These are phyloP conservation scores for Magnusiomyces fungicola DNA, from an alignment of 1,139 yeast species.

Conservation along the genomic window DNA sequence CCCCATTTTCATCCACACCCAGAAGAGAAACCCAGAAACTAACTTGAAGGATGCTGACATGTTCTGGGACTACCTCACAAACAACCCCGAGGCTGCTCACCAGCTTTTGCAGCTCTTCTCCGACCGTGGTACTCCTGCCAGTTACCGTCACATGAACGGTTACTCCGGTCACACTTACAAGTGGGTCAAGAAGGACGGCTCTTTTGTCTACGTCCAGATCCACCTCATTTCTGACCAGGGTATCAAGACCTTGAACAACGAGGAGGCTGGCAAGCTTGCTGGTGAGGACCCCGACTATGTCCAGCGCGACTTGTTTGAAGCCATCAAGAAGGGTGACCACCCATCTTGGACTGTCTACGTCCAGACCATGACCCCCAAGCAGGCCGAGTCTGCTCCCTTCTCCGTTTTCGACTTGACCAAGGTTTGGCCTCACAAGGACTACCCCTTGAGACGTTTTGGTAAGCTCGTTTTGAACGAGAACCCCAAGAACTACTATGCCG, in stretches of 20 bases:
- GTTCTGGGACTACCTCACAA: conserved; percentile 63
- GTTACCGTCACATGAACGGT: conserved; percentile 61
- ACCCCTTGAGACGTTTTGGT: conserved; percentile 70
- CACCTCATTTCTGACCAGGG: conserved; percentile 61
- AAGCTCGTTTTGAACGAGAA: conserved; percentile 61
- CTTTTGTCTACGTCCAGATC: conserved; percentile 59
- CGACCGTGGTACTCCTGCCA: conserved; percentile 67
- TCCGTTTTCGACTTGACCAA: conserved; percentile 67
- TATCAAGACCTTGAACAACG: conserved; percentile 47
- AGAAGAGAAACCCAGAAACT: conserved; percentile 78
- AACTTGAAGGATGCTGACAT: conserved; percentile 66
- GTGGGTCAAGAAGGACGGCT: conserved; percentile 58
- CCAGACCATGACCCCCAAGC: conserved; percentile 66
- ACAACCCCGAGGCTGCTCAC: conserved; percentile 57
- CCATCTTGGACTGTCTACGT: conserved; percentile 63
- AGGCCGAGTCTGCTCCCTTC: conserved; percentile 47
- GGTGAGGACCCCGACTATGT: conserved; percentile 60
- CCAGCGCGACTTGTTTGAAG: conserved; percentile 49
- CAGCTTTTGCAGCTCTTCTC: conserved; percentile 58
- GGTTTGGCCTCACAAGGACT: conserved; percentile 74
- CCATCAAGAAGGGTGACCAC: conserved; percentile 51
- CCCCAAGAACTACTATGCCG: conserved; percentile 73
- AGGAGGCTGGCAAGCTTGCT: conserved; percentile 49
- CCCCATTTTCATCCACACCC: conserved; percentile 87
- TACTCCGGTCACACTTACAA: conserved; percentile 74